These are phyloP conservation scores for Colletotrichum caudatum DNA, from an alignment of 2,329 filamentous ascomycete genomes.

Conservation along the genomic window DNA sequence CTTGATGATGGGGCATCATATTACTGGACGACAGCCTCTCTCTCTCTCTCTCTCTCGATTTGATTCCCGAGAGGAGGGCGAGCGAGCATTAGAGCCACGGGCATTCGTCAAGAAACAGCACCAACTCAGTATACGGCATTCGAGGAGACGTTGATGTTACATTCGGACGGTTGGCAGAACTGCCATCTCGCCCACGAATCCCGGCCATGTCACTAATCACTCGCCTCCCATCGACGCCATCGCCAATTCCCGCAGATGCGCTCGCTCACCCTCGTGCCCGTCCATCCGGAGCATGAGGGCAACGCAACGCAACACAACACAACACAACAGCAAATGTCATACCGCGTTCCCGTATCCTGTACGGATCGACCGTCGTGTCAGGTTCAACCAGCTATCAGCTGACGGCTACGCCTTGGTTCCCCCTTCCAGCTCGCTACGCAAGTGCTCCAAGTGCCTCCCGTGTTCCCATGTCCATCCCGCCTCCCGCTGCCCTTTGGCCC, in stretches of 20 bases:
- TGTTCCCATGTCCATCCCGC: not conserved
- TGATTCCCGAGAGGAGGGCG: not conserved
- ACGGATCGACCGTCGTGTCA: conserved; percentile 39
- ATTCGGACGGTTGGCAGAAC: not conserved
- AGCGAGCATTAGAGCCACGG: not conserved
- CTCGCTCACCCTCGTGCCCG: conserved; percentile 17
- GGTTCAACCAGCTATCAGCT: conserved; percentile 18
- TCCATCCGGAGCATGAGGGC: conserved; percentile 12
- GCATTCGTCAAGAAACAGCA: not conserved
- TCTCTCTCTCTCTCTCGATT: not conserved
- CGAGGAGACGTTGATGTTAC: conserved; percentile 17
- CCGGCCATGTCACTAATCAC: conserved; percentile 23
- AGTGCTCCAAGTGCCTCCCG: not conserved
- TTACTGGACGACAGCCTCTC: conserved; percentile 52
- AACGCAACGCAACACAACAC: not conserved
- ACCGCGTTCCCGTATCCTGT: conserved; percentile 27
- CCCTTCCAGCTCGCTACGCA: not conserved
- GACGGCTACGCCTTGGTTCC: not conserved
- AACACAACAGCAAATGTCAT: not conserved
- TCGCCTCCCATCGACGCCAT: conserved; percentile 26
- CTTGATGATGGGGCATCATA: conserved; percentile 59
- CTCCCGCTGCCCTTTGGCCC: not conserved
- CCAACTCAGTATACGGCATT: not conserved
- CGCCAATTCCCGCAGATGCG: conserved; percentile 30
- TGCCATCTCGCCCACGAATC: not conserved